phyloP scores from a whole-genome alignment of 1,139 yeast species.

The Candida anutae region DNA sequence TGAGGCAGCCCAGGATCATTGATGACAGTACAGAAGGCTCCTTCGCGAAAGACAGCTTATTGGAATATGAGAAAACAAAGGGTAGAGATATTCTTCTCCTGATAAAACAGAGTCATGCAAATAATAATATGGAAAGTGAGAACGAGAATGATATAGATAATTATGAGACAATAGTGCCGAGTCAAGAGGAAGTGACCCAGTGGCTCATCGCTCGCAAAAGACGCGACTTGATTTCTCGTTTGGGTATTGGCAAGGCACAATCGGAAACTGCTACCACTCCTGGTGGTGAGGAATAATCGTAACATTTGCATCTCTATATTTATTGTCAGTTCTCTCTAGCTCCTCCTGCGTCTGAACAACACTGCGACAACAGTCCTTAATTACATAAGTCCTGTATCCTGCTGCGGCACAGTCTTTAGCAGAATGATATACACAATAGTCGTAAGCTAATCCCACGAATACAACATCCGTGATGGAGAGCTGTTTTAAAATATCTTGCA shows the following conservation, averaged over 20 bases:
- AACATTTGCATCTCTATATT: slow-evolving; percentile 23
- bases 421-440: slow-evolving; percentile 73
- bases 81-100: slow-evolving; percentile 11
- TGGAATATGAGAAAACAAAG: slow-evolving; percentile 16
- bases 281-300: too few relatives aligned
- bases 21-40: not conserved
- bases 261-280: not conserved
- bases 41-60: slow-evolving; percentile 6
- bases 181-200: slow-evolving; percentile 32
- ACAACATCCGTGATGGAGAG: slow-evolving; percentile 51
- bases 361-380: slow-evolving; percentile 40
- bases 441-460: slow-evolving; percentile 79
- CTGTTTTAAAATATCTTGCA: slow-evolving; percentile 39
- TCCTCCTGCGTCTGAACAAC: slow-evolving; percentile 27
- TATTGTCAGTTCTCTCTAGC: slow-evolving; percentile 20
- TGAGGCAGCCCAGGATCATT: slow-evolving; percentile 4
- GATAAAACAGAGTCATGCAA: slow-evolving; percentile 3
- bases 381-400: slow-evolving; percentile 60
- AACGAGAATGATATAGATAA: slow-evolving; percentile 10
- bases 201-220: slow-evolving; percentile 41
- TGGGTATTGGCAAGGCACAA: slow-evolving; percentile 9
- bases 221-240: slow-evolving; percentile 31
- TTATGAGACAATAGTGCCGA: slow-evolving; percentile 24
- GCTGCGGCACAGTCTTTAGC: slow-evolving; percentile 56
- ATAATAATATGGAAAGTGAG: slow-evolving; percentile 2